phyloP scores from a whole-genome alignment of 1,284 basidiomycete genomes.

The Cryptococcus amylolentus region DNA sequence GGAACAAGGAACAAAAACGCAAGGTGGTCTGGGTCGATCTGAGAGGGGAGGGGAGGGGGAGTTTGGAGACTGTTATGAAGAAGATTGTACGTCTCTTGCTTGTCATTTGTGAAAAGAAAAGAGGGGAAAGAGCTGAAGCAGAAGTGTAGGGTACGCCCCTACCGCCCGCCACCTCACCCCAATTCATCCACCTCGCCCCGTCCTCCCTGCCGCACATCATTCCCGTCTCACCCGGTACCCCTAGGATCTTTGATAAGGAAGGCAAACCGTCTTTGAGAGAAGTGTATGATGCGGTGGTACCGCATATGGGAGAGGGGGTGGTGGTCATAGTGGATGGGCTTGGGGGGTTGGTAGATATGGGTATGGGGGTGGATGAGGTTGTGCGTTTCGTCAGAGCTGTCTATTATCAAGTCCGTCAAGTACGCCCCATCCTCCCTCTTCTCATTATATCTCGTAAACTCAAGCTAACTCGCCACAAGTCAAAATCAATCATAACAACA shows the following conservation, averaged over 20 bases:
- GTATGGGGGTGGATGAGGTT: constrained; percentile 24
- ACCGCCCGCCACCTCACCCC: constrained; percentile 12
- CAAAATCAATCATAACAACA: constrained; percentile 22
- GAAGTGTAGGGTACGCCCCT: constrained; percentile 23
- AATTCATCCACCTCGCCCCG: constrained; percentile 30
- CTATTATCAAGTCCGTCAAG: constrained; percentile 12
- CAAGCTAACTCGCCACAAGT: constrained; percentile 8
- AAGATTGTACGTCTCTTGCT: constrained; percentile 31
- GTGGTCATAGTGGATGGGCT: constrained; percentile 45
- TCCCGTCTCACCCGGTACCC: constrained; percentile 2
- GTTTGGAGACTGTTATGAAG: constrained; percentile 34
- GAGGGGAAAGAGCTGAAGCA: constrained; percentile 5
- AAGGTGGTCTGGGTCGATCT: constrained; percentile 43
- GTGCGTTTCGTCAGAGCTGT: constrained; percentile 38
- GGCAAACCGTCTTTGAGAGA: constrained; percentile 17
- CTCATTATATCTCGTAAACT: background rate
- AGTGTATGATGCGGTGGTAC: constrained; percentile 24
- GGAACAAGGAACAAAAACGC: constrained; percentile 11
- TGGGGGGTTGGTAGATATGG: constrained; percentile 32
- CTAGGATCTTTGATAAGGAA: constrained; percentile 24
- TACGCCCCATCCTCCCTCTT: constrained; percentile 11
- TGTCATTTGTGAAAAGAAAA: background rate
- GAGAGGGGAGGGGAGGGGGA: constrained; percentile 30
- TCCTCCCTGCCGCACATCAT: constrained; percentile 19
- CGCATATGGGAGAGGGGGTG: constrained; percentile 1